Evolutionary conservation across 2,329 filamentous ascomycete genomes (phyloP).

Genomic region (Aspergillus udagawae): DNA sequence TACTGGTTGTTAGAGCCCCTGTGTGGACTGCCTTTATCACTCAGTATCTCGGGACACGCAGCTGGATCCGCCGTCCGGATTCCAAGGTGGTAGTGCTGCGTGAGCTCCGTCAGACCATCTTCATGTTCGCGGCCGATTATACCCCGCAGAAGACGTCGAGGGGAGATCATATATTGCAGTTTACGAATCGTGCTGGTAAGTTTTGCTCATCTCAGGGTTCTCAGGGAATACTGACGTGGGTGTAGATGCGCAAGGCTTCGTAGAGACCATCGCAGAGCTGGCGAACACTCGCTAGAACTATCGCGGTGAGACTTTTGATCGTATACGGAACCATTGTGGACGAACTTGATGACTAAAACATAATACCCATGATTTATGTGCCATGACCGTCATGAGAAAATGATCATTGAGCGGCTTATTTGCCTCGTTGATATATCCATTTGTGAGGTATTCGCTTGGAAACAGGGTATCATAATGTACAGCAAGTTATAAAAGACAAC

Average conservation of each 20-base stretch:
- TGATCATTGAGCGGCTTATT: neutral
- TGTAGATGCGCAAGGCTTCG: slow-evolving; percentile 38
- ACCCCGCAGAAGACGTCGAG: slow-evolving; percentile 31
- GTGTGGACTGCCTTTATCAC: slow-evolving; percentile 60
- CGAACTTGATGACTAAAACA: neutral
- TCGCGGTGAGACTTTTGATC: too few relatives aligned
- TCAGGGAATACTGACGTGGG: neutral
- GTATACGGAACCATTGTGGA: neutral
- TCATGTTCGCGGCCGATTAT: slow-evolving; percentile 48
- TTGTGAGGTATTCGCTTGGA: neutral
- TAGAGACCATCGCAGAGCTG: slow-evolving; percentile 30
- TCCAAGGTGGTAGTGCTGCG: slow-evolving; percentile 45
- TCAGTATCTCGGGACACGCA: slow-evolving; percentile 41
- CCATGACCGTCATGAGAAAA: neutral
- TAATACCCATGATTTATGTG: neutral
- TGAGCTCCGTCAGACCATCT: slow-evolving; percentile 51
- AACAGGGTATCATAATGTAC: slow-evolving; percentile 10
- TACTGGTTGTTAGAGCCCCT: slow-evolving; percentile 41
- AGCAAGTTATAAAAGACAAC: slow-evolving; percentile 1
- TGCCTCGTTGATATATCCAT: neutral
- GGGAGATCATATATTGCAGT: slow-evolving; percentile 40
- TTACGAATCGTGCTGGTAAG: slow-evolving; percentile 31
- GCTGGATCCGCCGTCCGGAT: slow-evolving; percentile 46
- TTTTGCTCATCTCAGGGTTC: neutral
- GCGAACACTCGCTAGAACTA: neutral